Base-by-base conservation (phyloP, 768 basidiomycete species). In the Lactarius sp. region DNA sequence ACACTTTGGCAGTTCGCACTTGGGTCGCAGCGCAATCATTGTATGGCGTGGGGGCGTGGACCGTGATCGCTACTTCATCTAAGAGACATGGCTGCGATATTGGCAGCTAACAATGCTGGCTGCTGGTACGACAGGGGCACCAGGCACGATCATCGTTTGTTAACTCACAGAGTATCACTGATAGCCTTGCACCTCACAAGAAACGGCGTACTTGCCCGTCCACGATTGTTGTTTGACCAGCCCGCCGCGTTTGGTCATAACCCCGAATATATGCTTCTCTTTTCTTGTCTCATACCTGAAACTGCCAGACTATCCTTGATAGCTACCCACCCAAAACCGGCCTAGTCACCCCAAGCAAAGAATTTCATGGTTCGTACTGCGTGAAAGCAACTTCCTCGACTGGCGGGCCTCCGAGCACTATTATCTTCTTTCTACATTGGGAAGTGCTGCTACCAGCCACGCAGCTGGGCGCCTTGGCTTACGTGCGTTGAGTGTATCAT, bases 21-120 rank as follows among this genome's bases (percentile, higher is more conserved):
- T 50, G 75, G 80, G 53, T 68, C 34, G n/a, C 55, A 75, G 75
- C 20, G 79, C 75, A n/a, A 67, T 65, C 6, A 68, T 78, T 13
- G 71, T 83, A 6, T 86, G 83, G 83, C 86, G 84, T 73, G 84
- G 73, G 84, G 65, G 71, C 72, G 51, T 73, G 77, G 16, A 78
- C 76, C 6, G 76, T 72, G 71, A 75, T 77, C 67, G 70, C 68
- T 39, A 33, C 49, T 18, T 65, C 46, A 44, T 58, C 52, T 49
- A 53, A 31, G 52, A 49, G 36, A 52, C 27, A 52, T 47, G 22
- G 37, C 47, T 42, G 18, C 22, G 49, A 22, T 18, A 44, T 51
- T 34, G 14, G 47, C 53, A 9, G 49, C 37, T 20, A 18, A 47
- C 6, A 50, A 33, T 8, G 41, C 22, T 50, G 20, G 39, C 27